These are phyloP conservation scores for Stropharia rugosoannulata DNA, from an alignment of 768 basidiomycete species.

Conservation along the genomic window DNA sequence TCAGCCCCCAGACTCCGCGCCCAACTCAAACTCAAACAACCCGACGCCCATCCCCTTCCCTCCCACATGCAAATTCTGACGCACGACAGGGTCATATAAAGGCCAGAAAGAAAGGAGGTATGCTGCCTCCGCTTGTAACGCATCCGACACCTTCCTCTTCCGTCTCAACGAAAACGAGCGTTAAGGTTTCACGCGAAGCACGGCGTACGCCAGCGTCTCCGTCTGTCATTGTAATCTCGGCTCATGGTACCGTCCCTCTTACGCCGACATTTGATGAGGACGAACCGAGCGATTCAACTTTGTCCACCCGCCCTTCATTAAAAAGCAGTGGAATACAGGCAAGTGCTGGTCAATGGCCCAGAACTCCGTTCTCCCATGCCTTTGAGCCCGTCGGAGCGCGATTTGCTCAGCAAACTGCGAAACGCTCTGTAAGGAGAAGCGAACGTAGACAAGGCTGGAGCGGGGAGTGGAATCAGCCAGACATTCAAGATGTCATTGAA, in stretches of 20 bases:
- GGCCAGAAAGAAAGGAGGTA: background rate
- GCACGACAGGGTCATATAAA: background rate
- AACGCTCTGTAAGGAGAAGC: background rate
- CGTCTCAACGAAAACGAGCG: background rate
- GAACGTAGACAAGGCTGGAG: slow-evolving; percentile 16
- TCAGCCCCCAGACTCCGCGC: background rate
- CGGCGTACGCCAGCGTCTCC: background rate
- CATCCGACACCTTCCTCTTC: background rate
- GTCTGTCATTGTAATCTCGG: background rate
- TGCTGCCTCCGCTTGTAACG: background rate
- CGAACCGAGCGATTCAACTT: background rate
- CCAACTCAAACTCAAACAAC: background rate
- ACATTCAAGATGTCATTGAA: slow-evolving; percentile 14
- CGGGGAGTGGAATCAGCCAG: slow-evolving; percentile 18
- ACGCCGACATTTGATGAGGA: background rate
- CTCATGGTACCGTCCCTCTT: background rate
- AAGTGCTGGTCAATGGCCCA: background rate
- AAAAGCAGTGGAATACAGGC: background rate
- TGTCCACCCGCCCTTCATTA: background rate
- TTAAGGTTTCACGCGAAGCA: background rate
- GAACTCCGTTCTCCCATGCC: slow-evolving; percentile 1
- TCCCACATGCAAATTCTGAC: no score
- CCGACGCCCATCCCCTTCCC: no score
- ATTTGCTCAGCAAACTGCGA: background rate
- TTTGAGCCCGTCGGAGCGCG: background rate